A percentile compares a stretch with the other conserved stretches of the same genome.
phyloP scores from a whole-genome alignment of 2,329 filamentous ascomycete species.

The Diplodia corticola region DNA sequence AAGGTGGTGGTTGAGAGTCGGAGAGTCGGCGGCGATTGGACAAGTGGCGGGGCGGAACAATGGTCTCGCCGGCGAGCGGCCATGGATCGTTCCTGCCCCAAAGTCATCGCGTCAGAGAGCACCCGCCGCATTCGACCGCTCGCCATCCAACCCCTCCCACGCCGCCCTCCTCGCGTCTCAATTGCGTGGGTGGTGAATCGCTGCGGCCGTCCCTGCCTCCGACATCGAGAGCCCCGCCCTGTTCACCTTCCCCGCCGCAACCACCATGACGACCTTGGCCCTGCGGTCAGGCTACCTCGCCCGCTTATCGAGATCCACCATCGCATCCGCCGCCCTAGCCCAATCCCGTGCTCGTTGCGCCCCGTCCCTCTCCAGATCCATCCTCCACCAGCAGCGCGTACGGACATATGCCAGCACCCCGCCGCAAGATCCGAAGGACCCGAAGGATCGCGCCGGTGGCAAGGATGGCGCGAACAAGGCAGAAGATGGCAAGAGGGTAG shows the following conservation, averaged over 20 bases:
- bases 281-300: conserved; percentile 67
- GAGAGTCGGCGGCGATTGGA: conserved; percentile 1
- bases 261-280: conserved; percentile 66
- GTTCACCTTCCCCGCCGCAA: conserved; percentile 26
- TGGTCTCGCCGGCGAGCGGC: not conserved
- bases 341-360: conserved; percentile 35
- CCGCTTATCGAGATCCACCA: conserved; percentile 60
- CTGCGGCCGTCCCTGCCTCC: conserved; percentile 1
- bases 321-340: conserved; percentile 46
- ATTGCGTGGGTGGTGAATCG: conserved; percentile 22
- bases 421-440: conserved; percentile 32
- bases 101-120: conserved; percentile 22
- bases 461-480: conserved; percentile 32
- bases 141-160: conserved; percentile 3
- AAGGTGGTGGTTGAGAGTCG: not conserved
- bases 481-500: conserved; percentile 35
- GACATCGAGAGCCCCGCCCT: conserved; percentile 22
- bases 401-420: conserved; percentile 45
- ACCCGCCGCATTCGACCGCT: conserved; percentile 9
- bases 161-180: not conserved
- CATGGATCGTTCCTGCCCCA: not conserved
- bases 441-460: conserved; percentile 17
- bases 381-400: conserved; percentile 46
- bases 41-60: conserved; percentile 12
- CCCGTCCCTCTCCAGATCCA: conserved; percentile 44